These are phyloP conservation scores for Psilocybe cubensis DNA, from an alignment of 768 basidiomycete genomes.

Conservation along the genomic window DNA sequence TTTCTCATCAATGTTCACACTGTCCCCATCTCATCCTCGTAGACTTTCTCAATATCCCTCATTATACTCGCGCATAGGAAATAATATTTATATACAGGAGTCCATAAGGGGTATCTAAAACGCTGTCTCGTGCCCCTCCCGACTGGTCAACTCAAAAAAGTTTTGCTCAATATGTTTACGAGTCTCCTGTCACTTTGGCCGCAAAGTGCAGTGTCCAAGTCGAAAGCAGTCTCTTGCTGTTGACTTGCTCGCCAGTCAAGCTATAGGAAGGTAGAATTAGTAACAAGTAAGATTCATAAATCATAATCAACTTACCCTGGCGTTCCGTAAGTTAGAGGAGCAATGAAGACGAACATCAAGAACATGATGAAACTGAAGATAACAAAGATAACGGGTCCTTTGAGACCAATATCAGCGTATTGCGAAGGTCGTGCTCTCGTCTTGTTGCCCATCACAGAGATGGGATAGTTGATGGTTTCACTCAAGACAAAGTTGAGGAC, in stretches of 20 bases:
- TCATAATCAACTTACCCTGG: slow-evolving; percentile 66
- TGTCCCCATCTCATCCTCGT: not conserved
- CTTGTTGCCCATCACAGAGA: slow-evolving; percentile 74
- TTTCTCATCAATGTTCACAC: not conserved
- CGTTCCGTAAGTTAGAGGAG: slow-evolving; percentile 95
- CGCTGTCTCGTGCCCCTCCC: slow-evolving; percentile 7
- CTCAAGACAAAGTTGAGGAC: slow-evolving; percentile 90
- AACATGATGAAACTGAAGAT: slow-evolving; percentile 65
- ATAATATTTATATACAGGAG: slow-evolving; percentile 24
- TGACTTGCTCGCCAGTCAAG: slow-evolving; percentile 84
- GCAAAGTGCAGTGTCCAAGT: slow-evolving; percentile 97
- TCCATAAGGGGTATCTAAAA: slow-evolving; percentile 18
- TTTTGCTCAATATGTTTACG: slow-evolving; percentile 22
- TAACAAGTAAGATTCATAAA: slow-evolving; percentile 5
- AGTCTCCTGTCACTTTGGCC: slow-evolving; percentile 59
- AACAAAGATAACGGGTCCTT: slow-evolving; percentile 68
- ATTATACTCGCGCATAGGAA: slow-evolving; percentile 14
- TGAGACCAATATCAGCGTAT: slow-evolving; percentile 77
- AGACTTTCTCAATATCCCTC: slow-evolving; percentile 2
- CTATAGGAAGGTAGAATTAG: slow-evolving; percentile 42
- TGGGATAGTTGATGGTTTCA: slow-evolving; percentile 90
- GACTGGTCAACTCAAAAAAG: not conserved
- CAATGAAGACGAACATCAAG: slow-evolving; percentile 70
- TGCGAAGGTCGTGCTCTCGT: slow-evolving; percentile 57
- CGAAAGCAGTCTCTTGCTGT: slow-evolving; percentile 77